phyloP scores from a whole-genome alignment of 2,329 filamentous ascomycete species.

The Pyricularia grisea region DNA sequence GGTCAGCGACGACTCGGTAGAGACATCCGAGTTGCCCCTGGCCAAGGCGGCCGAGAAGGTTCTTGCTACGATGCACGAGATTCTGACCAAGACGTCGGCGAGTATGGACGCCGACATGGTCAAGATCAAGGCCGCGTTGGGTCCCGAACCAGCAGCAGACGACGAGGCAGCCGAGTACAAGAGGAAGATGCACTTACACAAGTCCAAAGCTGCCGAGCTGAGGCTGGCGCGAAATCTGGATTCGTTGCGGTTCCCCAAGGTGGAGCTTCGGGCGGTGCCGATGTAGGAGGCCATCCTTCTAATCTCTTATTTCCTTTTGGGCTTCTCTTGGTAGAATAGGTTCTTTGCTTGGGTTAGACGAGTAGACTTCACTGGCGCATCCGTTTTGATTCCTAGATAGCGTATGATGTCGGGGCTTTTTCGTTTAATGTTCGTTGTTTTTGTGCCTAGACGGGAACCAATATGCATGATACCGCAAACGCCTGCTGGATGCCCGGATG shows the following conservation, averaged over 20 bases:
- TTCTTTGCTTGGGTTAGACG: neutral
- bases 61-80: conserved; percentile 82
- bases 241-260: conserved; percentile 55
- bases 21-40: conserved; percentile 64
- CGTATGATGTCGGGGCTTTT: neutral
- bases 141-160: conserved; percentile 29
- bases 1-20: conserved; percentile 66
- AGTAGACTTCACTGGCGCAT: neutral
- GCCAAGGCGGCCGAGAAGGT: conserved; percentile 80
- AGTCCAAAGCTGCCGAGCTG: conserved; percentile 82
- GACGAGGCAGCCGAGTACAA: conserved; percentile 10
- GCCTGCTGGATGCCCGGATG: neutral
- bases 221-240: conserved; percentile 67
- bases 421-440: neutral
- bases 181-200: conserved; percentile 55
- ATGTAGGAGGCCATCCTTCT: conserved; percentile 26
- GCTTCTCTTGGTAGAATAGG: neutral
- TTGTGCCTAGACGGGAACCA: neutral
- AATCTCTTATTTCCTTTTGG: neutral
- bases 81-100: conserved; percentile 60
- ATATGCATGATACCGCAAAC: neutral
- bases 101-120: conserved; percentile 47
- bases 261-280: conserved; percentile 50
- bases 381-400: neutral
- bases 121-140: conserved; percentile 30